Percentiles rank a stretch among this genome's conserved stretches.
These are phyloP conservation scores for Erysimum cheiri DNA, from an alignment of 441 rosid genomes.

Conservation along the genomic window DNA sequence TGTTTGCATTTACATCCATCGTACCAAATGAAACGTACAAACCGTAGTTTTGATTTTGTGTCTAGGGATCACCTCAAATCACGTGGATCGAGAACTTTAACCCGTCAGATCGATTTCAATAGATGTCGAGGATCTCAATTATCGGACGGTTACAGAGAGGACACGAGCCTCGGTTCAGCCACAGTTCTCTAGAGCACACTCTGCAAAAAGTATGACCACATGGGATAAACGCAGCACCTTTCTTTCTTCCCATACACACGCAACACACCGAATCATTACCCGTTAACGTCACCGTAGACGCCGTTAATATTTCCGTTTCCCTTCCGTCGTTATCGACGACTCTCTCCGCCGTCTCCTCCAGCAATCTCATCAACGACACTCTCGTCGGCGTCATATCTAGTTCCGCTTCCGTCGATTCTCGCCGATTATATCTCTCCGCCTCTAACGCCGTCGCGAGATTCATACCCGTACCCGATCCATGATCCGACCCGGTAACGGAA, in stretches of 20 bases:
- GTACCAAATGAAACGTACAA: slow-evolving; percentile 23
- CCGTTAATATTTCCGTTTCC: slow-evolving; percentile 37
- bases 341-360: slow-evolving; percentile 60
- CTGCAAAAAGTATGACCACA: slow-evolving; percentile 94
- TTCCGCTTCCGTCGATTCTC: slow-evolving; percentile 23
- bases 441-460: slow-evolving; percentile 90
- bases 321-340: slow-evolving; percentile 29
- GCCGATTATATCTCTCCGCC: slow-evolving; percentile 64
- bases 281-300: slow-evolving; percentile 33
- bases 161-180: slow-evolving; percentile 76
- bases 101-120: slow-evolving; percentile 44
- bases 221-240: slow-evolving; percentile 91
- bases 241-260: slow-evolving; percentile 91
- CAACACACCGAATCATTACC: slow-evolving; percentile 75
- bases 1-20: slow-evolving; percentile 30
- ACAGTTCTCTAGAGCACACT: slow-evolving; percentile 73
- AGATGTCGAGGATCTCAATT: slow-evolving; percentile 76
- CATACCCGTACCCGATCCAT: slow-evolving; percentile 53
- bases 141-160: slow-evolving; percentile 85
- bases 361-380: slow-evolving; percentile 75
- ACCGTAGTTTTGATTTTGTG: not conserved
- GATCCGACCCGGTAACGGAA: not conserved
- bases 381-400: slow-evolving; percentile 59
- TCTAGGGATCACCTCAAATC: slow-evolving; percentile 14
- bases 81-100: not conserved